Conservation (phyloP, 176 grass and related monocot genomes). For the Chloris gayana region DNA sequence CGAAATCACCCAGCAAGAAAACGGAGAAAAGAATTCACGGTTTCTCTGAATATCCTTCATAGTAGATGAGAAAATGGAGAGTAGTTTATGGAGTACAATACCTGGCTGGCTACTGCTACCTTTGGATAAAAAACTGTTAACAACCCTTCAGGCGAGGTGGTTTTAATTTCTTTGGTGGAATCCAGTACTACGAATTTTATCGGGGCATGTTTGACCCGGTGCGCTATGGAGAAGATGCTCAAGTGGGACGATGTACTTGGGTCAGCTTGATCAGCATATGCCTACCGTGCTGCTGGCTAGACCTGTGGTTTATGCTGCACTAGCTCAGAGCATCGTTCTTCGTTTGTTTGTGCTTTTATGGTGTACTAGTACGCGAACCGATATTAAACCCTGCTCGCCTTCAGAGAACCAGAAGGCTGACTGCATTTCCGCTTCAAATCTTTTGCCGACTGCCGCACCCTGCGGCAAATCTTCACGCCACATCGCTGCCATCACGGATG, state of each 20-base stretch:
- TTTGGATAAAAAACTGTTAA: too few species aligned
- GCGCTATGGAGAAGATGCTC: background rate
- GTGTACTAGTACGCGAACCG: background rate
- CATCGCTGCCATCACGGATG: background rate
- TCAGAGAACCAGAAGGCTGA: background rate
- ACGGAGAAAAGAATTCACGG: background rate
- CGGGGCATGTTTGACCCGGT: too few species aligned
- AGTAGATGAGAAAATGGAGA: too few species aligned
- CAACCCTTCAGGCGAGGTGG: too few species aligned
- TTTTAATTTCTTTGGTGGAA: too few species aligned
- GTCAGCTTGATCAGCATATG: background rate
- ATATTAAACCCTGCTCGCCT: too few species aligned
- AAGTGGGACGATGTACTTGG: too few species aligned
- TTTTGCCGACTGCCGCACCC: background rate
- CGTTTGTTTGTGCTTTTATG: constrained; percentile 32
- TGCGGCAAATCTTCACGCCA: background rate
- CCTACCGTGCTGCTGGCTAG: background rate
- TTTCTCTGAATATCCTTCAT: background rate
- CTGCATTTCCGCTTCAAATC: background rate
- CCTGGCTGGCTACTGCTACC: too few species aligned
- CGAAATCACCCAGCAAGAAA: too few species aligned
- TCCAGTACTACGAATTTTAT: too few species aligned
- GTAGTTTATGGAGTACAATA: too few species aligned
- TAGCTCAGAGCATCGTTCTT: background rate
- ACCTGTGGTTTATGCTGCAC: background rate